phyloP scores from a whole-genome alignment of 2,329 filamentous ascomycete species.

The Colletotrichum aenigma region DNA sequence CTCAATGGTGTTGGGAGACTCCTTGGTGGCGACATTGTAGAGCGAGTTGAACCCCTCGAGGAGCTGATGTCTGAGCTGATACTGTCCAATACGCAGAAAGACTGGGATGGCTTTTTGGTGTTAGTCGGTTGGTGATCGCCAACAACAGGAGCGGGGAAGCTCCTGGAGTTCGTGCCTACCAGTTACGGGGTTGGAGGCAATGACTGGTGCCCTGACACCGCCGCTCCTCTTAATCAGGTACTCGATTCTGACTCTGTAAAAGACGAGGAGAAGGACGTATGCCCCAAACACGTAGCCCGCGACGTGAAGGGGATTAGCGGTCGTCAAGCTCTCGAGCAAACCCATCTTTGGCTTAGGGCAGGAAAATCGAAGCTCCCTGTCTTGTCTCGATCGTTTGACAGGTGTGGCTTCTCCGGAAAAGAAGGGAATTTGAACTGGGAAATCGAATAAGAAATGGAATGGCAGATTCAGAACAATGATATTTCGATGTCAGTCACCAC shows the following conservation, averaged over 20 bases:
- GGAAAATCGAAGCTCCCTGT: neutral
- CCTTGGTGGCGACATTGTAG: conserved; percentile 29
- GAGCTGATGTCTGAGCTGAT: conserved; percentile 28
- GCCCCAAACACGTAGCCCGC: conserved; percentile 3
- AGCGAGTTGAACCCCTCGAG: conserved; percentile 34
- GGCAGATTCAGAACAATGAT: neutral
- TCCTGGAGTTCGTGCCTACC: neutral
- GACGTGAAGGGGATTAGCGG: conserved; percentile 4
- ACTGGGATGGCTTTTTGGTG: conserved; percentile 9
- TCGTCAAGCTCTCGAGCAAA: neutral
- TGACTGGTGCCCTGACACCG: conserved; percentile 18
- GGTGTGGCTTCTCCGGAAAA: neutral
- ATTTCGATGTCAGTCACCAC: neutral
- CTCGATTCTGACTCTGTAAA: neutral
- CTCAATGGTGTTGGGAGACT: conserved; percentile 40
- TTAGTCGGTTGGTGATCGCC: neutral
- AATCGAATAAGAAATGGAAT: neutral
- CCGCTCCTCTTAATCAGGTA: conserved; percentile 6
- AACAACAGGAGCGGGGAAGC: neutral
- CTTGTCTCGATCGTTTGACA: neutral
- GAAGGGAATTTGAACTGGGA: neutral
- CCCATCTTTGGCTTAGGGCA: neutral
- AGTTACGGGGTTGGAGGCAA: conserved; percentile 21
- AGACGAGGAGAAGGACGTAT: neutral
- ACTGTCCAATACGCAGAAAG: conserved; percentile 10